These are phyloP conservation scores for Fusarium newnesense DNA, from an alignment of 2,329 filamentous ascomycete species.

Conservation along the genomic window DNA sequence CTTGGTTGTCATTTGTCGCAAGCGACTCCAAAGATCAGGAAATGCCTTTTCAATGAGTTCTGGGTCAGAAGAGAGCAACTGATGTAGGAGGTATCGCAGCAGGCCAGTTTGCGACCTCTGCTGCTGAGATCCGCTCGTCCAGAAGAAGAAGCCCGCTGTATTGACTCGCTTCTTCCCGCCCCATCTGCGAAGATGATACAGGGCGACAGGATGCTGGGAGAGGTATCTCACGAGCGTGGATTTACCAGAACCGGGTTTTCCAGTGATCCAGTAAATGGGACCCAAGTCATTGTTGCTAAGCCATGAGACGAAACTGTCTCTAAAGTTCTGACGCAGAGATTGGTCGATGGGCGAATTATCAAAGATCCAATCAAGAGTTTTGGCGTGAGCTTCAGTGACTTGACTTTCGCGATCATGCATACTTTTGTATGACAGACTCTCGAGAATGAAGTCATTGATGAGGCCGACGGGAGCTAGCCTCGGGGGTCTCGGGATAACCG, in stretches of 20 bases:
- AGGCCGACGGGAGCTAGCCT: constrained; percentile 32
- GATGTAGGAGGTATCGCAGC: constrained; percentile 50
- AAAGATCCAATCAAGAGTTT: constrained; percentile 54
- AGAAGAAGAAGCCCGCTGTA: constrained; percentile 57
- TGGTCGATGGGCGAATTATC: constrained; percentile 2
- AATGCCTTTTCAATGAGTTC: neutral
- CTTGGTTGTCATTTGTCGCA: constrained; percentile 8
- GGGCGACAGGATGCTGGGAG: constrained; percentile 35
- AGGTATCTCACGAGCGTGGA: constrained; percentile 57
- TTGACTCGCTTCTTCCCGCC: constrained; percentile 39
- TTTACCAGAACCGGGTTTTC: constrained; percentile 55
- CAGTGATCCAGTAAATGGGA: constrained; percentile 15
- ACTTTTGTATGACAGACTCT: constrained; percentile 46
- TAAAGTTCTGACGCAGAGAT: neutral
- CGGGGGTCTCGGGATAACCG: neutral
- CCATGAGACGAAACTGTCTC: neutral
- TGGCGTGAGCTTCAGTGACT: constrained; percentile 44
- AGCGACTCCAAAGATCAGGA: neutral
- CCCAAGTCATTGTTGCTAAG: neutral
- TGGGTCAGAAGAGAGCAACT: constrained; percentile 42
- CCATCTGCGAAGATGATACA: constrained; percentile 42
- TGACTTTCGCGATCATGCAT: constrained; percentile 48
- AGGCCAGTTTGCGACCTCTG: constrained; percentile 52
- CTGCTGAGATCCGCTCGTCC: constrained; percentile 52
- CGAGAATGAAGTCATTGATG: constrained; percentile 47